Percentiles rank a stretch among this genome's conserved stretches.
These are phyloP conservation scores for Hypoxylon subgilvum DNA, from an alignment of 495 filamentous ascomycete species.

Conservation along the genomic window DNA sequence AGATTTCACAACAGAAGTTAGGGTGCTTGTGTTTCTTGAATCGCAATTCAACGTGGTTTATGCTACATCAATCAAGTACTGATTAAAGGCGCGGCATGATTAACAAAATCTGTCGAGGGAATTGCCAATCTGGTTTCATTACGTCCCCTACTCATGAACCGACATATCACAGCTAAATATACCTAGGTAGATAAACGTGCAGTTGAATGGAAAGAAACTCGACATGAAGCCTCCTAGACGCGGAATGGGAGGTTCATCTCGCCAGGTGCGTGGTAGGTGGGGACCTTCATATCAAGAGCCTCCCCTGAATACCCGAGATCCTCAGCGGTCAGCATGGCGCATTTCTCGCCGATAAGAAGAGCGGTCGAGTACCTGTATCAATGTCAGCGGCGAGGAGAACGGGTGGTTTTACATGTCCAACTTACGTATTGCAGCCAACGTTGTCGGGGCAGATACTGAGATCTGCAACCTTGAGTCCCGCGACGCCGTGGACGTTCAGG, in stretches of 20 bases:
- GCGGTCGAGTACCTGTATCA: slow-evolving; percentile 65
- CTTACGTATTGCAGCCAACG: slow-evolving; percentile 78
- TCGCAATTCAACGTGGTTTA: no score
- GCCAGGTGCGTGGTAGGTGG: slow-evolving; percentile 64
- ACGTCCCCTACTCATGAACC: no score
- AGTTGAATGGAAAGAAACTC: no score
- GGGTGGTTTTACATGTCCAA: slow-evolving; percentile 16
- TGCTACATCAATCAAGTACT: no score
- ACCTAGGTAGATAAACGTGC: no score
- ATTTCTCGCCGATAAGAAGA: slow-evolving; percentile 84
- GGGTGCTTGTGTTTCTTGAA: no score
- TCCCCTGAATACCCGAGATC: slow-evolving; percentile 77
- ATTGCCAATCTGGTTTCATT: no score
- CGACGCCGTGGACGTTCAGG: slow-evolving; percentile 79
- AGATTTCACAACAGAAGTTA: no score
- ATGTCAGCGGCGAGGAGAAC: not conserved
- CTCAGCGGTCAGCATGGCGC: slow-evolving; percentile 71
- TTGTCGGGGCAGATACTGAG: slow-evolving; percentile 83
- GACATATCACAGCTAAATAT: no score
- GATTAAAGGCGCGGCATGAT: no score
- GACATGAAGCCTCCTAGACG: slow-evolving; percentile 16
- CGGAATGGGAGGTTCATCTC: slow-evolving; percentile 49
- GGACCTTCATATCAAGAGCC: slow-evolving; percentile 78
- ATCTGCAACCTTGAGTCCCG: slow-evolving; percentile 82
- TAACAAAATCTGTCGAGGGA: no score